Evolutionary conservation across 331 rosid genomes (phyloP).

Genomic region (Erythrophleum ivorense): DNA sequence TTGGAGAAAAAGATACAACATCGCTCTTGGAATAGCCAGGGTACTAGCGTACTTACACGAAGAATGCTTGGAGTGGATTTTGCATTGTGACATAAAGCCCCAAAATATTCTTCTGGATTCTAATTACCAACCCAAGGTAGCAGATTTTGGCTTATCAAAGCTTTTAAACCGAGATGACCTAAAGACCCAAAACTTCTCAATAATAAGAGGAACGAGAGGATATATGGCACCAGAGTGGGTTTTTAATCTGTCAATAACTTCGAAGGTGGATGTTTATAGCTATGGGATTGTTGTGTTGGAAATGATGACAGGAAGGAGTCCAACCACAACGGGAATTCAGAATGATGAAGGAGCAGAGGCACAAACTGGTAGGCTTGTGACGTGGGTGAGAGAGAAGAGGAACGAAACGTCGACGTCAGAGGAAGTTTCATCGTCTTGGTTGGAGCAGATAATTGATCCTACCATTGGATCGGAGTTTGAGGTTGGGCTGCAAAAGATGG

Average conservation of each 20-base stretch:
- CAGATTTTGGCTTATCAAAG: constrained; percentile 52
- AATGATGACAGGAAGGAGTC: constrained; percentile 40
- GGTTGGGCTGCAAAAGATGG: constrained; percentile 18
- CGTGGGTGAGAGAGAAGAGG: constrained; percentile 35
- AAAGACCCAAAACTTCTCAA: constrained; percentile 26
- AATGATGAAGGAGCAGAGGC: background rate
- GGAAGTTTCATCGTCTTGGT: background rate
- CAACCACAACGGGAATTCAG: background rate
- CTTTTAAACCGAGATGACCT: constrained; percentile 14
- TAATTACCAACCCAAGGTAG: constrained; percentile 37
- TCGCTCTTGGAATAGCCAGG: constrained; percentile 20
- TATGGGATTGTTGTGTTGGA: constrained; percentile 45
- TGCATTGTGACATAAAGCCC: constrained; percentile 31
- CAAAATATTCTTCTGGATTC: constrained; percentile 45
- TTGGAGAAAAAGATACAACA: constrained; percentile 38
- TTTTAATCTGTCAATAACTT: constrained; percentile 37
- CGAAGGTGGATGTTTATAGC: constrained; percentile 48
- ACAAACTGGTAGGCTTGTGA: constrained; percentile 14
- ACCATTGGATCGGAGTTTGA: background rate
- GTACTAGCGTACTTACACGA: background rate
- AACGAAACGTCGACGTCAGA: background rate
- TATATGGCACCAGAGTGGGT: constrained; percentile 50
- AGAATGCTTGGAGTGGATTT: constrained; percentile 7
- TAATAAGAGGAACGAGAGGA: constrained; percentile 48
- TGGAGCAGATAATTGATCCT: background rate